Evolutionary conservation across 805 yeast species (phyloP), one percentile per base, ranked within the genome.

Genomic region (Yamadazyma endophytica): DNA sequence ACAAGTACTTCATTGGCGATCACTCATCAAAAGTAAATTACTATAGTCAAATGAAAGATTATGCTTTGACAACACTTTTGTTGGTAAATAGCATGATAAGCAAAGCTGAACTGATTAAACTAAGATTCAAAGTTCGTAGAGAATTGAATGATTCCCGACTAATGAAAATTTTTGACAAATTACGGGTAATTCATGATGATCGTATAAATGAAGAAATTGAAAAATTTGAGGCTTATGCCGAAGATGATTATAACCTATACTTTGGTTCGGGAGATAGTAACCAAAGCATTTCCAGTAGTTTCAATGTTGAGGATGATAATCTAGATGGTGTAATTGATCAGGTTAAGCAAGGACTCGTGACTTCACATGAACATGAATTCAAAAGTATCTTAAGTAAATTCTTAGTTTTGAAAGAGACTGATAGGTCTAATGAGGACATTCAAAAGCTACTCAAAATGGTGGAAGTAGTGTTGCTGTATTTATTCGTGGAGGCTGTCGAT

Each of bases 61-160:
- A 65, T 33, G 47, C 54, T 1, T 46, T 61, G 25, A 62, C 64
- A 1, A 57, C 68, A 1, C 46, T 65, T 21, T 45, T 65, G 14
- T 46, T 65, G 24, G 42, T 65, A 2, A 64, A 65, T 35, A 40
- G 58, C 2, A 47, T 65, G 27, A 38, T 64, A 15, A 50, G 44
- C 15, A 56, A 57, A 16, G 52, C 61, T 4, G 44, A 39, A 5
- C 40, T 47, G 12, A 40, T 53, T 4, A 51, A 54, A 29, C 45
- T 42, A 13, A 46, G 71, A 33, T 50, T 51, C 9, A 29, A 47
- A 11, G 40, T 62, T 21, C 46, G 70, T 31, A 46, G 61, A 24
- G 70, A 65, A 34, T 49, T 65, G 9, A 46, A 43, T 14, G 68
- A 63, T 30, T 56, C 68, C 1, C 42, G 65, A 6, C 36, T 66